Percentiles rank a stretch among this genome's conserved stretches.
Evolutionary conservation across 805 yeast species (phyloP).

Genomic region (Babjeviella inositovora): DNA sequence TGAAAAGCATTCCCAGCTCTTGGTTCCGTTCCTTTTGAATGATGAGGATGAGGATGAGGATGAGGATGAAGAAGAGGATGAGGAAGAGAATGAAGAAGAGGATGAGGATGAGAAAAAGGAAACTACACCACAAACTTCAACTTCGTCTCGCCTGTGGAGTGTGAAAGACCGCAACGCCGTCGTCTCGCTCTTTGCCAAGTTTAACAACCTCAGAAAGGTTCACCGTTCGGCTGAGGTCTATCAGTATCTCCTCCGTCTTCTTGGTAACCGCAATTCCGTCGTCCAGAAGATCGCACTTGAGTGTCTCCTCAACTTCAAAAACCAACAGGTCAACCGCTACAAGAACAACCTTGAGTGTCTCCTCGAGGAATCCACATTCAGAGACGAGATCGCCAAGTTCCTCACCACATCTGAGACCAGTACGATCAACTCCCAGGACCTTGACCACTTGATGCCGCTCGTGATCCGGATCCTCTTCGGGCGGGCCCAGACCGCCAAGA

Average conservation of each 20-base stretch:
- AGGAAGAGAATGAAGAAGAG: conserved; percentile 1
- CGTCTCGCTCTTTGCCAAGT: conserved; percentile 44
- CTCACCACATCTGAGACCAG: conserved; percentile 32
- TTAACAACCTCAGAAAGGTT: conserved; percentile 45
- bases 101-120: conserved; percentile 1
- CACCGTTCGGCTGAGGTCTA: conserved; percentile 35
- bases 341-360: conserved; percentile 57
- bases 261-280: conserved; percentile 43
- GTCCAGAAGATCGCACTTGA: conserved; percentile 63
- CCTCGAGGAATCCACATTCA: conserved; percentile 68
- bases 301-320: conserved; percentile 50
- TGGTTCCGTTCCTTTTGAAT: conserved; percentile 42
- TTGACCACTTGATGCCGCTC: conserved; percentile 45
- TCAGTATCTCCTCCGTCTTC: conserved; percentile 30
- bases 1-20: conserved; percentile 37
- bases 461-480: conserved; percentile 74
- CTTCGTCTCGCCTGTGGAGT: conserved; percentile 15
- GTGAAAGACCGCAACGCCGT: conserved; percentile 39
- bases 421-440: conserved; percentile 46
- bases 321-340: conserved; percentile 44
- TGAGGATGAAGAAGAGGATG: conserved; percentile 5
- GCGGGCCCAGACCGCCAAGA: conserved; percentile 54
- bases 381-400: conserved; percentile 68
- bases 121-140: conserved; percentile 3
- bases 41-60: conserved; percentile 7